Conservation (phyloP, 371 early-diverging fungal species). For the Mucor indicus region DNA sequence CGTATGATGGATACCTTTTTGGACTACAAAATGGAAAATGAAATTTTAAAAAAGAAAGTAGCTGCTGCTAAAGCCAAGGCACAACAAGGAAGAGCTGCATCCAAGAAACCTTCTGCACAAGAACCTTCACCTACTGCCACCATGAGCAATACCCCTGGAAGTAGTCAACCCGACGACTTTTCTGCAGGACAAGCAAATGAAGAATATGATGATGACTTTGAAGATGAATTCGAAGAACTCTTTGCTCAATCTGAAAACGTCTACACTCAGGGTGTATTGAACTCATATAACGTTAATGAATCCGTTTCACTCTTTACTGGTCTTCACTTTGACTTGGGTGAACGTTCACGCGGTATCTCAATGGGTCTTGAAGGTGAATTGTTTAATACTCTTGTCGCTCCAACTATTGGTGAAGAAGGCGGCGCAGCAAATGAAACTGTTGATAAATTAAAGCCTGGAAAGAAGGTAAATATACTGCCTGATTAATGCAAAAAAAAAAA, state of each 20-base stretch:
- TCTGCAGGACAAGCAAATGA: not conserved
- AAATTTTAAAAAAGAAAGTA: slow-evolving; percentile 15
- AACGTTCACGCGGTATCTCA: slow-evolving; percentile 41
- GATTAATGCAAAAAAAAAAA: no score
- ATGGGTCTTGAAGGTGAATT: slow-evolving; percentile 34
- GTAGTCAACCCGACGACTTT: not conserved
- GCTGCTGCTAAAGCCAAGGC: slow-evolving; percentile 7
- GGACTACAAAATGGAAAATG: slow-evolving; percentile 23
- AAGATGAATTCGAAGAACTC: slow-evolving; percentile 17
- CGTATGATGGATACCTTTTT: slow-evolving; percentile 20
- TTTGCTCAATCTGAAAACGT: slow-evolving; percentile 25
- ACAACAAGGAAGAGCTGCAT: slow-evolving; percentile 1
- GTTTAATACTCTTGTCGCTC: slow-evolving; percentile 12
- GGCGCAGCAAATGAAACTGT: not conserved
- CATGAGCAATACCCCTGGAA: not conserved
- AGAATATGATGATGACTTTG: slow-evolving; percentile 15
- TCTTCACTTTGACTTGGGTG: slow-evolving; percentile 35
- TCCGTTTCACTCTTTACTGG: slow-evolving; percentile 39
- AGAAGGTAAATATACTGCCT: slow-evolving; percentile 6
- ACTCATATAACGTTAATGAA: slow-evolving; percentile 22
- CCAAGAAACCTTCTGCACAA: not conserved
- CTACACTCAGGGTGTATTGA: slow-evolving; percentile 35
- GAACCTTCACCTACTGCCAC: slow-evolving; percentile 9
- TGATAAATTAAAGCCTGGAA: slow-evolving; percentile 12
- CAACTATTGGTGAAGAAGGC: slow-evolving; percentile 9